Evolutionary conservation across 352 stramenopile genomes (phyloP), one percentile per base, ranked within the genome.

Genomic region (Globisporangium middletonii): DNA sequence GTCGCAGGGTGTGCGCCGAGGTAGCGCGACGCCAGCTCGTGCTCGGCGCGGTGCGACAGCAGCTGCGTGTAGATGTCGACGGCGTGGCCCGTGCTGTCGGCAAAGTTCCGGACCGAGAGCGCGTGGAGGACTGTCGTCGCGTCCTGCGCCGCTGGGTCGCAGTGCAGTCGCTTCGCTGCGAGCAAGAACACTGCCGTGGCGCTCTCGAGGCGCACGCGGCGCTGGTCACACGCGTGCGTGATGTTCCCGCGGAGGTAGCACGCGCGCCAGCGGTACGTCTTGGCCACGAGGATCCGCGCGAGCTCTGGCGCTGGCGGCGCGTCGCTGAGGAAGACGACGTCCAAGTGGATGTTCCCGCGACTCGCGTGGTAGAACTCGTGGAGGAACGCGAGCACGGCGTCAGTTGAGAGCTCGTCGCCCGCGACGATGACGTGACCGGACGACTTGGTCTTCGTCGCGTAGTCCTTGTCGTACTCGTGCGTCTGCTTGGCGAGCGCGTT

Each of bases 281-380:
- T 72, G 26, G 69, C 77, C 30, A 60, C 56, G 15, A 90, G 61
- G 8, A 85, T 46, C 4, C 65, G 67, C 5, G 69, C 44, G 7
- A 88, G 62, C 7, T 65, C 61, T 16, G 48, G 42, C 6, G 72
- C 69, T n/a, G 80, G 80, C 9, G 68, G 53, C 0, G 73, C 53
- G 42, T 81, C 68, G 28, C 73, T 75, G 43, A 90, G 58, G 23
- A 90, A 86, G 1, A 90, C 77, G 13, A 90, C 77, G 46, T 86
- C 73, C 48, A 90, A 64, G 33, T 74, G 55, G 18, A 90, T 86
- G 7, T 67, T 71, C 0, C 77, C 80, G 38, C 80, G 72, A 38
- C 69, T 87, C 9, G 60, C 55, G 53, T 90, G 80, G 48, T 88
- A 90, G 51, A 90, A 90, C 47, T 90, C 80, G 55, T 83, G 67